Evolutionary conservation across 331 rosid genomes (phyloP), one percentile per base, ranked within the genome.

Genomic region (Phaseolus coccineus): DNA sequence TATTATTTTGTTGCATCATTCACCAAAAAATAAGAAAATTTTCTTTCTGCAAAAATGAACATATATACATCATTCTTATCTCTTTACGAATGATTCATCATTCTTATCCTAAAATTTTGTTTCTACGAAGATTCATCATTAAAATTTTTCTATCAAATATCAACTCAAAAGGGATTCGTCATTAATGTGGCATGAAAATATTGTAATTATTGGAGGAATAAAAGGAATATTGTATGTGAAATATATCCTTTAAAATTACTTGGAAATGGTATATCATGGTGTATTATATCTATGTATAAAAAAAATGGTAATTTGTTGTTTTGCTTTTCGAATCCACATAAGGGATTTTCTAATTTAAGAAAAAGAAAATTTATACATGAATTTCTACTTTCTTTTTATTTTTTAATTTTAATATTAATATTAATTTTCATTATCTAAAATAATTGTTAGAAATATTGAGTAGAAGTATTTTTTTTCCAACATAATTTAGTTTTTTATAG

Each of bases 41-140:
- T 0, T 57, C 12, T 28, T 4, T 1, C 1, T 62, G 25, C 22
- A 62, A 14, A 19, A 31, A 62, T 30, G 9, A 62, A 5, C 25
- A 33, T 62, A 19, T 19, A 19, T 19, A 8, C 14, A 6, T 5
- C 33, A 33, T 10, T 74, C 69, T 25, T 74, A 58, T 74, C 69
- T 71, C 5, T 22, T 71, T 2, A 8, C 0, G 9, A 35, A 25
- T 53, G 33, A 35, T 35, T 13, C 12, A 24, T 22, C 52, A 53
- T 52, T 35, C 77, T 71, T 52, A 71, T 71, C 77, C 4, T 8
- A 37, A 50, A 1, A 51, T 71, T 30, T 10, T 3, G 66, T 19
- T 72, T 72, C 24, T 14, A 24, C 37, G 16, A 14, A 19, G 19
- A 12, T 39, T 25, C 27, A 39, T 55, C 27, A 25, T 27, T 42